Evolutionary conservation across 257 asterid genomes (phyloP).

Genomic region (Jaltomata sinuosa): DNA sequence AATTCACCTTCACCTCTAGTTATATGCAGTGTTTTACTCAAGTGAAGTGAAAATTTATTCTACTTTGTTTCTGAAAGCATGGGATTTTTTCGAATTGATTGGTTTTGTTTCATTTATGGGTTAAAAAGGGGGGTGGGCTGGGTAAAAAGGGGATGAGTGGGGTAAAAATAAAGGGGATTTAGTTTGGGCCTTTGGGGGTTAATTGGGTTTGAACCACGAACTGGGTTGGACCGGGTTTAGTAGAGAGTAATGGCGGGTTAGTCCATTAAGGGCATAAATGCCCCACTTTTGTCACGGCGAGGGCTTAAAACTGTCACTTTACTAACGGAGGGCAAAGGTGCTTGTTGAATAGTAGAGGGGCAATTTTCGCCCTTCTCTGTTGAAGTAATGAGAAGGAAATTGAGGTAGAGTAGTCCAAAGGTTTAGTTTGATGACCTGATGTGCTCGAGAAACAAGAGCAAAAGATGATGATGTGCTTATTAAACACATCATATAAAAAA

Average conservation of each 20-base stretch:
- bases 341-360: too few species aligned
- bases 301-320: too few species aligned
- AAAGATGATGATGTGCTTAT: background rate
- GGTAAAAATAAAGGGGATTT: background rate
- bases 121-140: background rate
- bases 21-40: background rate
- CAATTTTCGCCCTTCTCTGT: too few species aligned
- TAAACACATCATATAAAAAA: background rate
- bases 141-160: background rate
- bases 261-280: too few species aligned
- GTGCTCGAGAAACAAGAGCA: background rate
- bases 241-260: too few species aligned
- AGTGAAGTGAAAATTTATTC: background rate
- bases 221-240: too few species aligned
- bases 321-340: too few species aligned
- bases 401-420: background rate
- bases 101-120: background rate
- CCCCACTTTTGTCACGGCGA: too few species aligned
- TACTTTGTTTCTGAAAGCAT: background rate
- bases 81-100: background rate
- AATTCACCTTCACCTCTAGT: background rate
- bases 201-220: too few species aligned
- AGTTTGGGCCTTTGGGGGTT: background rate
- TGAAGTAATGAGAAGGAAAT: background rate
- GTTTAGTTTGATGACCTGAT: background rate